Base-by-base conservation (phyloP, 1,284 basidiomycete species). In the Pholiota adiposa region DNA sequence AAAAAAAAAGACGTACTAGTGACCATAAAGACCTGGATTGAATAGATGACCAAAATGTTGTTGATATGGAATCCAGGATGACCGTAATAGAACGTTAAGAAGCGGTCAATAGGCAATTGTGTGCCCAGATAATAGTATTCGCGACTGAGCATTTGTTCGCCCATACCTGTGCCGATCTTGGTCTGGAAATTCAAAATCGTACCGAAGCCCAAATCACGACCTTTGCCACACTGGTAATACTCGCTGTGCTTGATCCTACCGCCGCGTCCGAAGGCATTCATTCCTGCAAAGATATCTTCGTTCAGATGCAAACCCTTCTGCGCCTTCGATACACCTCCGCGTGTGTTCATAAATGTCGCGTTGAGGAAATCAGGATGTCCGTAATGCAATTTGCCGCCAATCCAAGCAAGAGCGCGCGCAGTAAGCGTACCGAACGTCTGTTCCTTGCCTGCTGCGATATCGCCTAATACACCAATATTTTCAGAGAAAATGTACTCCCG, bases 41-140 rank as follows among this genome's bases (percentile, higher is more conserved):
- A 97, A 75, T 94, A 90, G 69, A 98, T 97, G 77, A 98, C 95
- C 72, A 99, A 83, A 71, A 99, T 99, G 76, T 99, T 99, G 86
- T 99, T 99, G 83, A 99, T 90, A 79, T 99, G 96, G 91, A 99
- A 99, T 72, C 97, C 97, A 58, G 97, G 96, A 80, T 99, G 97
- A 63, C 94, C 97, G 70, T 98, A 99, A 81, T 99, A 99, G 85
- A 99, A 99, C 21, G 97, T 98, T 65, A 99, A 82, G 89, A 99
- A 99, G 40, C 97, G 93, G 76, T 99, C 97, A 69, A 98, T 88
- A 36, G 97, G 97, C 44, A 99, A 83, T 75, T 99, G 97, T 7
- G 97, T 99, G 57, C 97, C 97, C 59, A 99, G 84, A 76, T 99
- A 99, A 78, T 99, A 99, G 80, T 99, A 99, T 79, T 99, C 97